A percentile compares a stretch with the other conserved stretches of the same genome.
Evolutionary conservation across 2,329 filamentous ascomycete genomes (phyloP).

Genomic region (Microdochium trichocladiopsis): DNA sequence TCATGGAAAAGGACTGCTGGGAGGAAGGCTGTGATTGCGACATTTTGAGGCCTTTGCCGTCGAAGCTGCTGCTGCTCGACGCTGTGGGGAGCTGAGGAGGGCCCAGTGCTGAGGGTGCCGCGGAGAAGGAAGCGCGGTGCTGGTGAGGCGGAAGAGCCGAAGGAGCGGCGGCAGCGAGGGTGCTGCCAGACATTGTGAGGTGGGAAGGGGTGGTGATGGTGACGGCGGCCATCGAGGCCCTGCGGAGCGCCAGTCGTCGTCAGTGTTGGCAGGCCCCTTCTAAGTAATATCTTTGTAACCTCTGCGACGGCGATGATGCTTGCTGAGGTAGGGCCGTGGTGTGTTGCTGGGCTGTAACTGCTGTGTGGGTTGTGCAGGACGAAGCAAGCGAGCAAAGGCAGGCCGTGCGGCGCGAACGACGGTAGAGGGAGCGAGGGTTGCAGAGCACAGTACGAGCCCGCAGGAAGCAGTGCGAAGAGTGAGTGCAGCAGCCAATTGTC

Average conservation of each 20-base stretch:
- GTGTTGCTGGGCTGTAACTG: no score
- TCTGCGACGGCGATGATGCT: background rate
- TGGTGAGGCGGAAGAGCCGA: background rate
- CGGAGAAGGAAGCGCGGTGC: constrained; percentile 13
- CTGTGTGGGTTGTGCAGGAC: no score
- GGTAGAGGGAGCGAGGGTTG: no score
- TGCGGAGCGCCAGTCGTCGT: background rate
- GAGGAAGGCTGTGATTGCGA: constrained; percentile 43
- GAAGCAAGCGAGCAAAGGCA: no score
- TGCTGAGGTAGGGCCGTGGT: no score
- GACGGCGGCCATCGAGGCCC: background rate
- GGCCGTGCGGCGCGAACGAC: no score
- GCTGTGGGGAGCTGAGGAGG: constrained; percentile 6
- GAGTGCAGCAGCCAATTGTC: no score
- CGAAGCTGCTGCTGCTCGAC: constrained; percentile 5
- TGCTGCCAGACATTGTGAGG: constrained; percentile 7
- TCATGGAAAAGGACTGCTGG: constrained; percentile 51
- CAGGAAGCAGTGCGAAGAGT: no score
- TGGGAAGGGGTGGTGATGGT: constrained; percentile 7
- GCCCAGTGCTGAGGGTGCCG: constrained; percentile 4
- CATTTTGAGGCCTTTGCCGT: constrained; percentile 28
- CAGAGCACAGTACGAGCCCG: no score
- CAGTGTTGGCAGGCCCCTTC: background rate
- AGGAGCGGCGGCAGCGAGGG: constrained; percentile 12
- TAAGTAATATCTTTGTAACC: no score